A percentile compares a stretch with the other conserved stretches of the same genome.
Conservation (phyloP, 2,329 filamentous ascomycete genomes). For the Hypoxylon sp. region DNA sequence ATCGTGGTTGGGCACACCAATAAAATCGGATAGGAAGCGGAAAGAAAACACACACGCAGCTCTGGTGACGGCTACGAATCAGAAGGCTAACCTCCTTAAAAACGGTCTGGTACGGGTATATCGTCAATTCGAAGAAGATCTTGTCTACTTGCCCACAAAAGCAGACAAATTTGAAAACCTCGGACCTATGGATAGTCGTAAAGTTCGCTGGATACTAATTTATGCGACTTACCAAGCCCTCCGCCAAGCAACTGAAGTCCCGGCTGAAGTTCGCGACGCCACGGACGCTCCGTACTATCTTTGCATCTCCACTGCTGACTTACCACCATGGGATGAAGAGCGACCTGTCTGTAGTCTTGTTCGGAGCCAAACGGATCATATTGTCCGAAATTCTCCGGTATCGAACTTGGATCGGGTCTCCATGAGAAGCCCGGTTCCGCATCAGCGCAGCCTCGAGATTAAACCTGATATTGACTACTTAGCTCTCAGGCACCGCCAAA, state of each 20-base stretch:
- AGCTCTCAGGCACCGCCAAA: constrained; percentile 59
- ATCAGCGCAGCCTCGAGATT: constrained; percentile 57
- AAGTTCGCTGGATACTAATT: constrained; percentile 83
- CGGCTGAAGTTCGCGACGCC: constrained; percentile 72
- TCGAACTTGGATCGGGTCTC: constrained; percentile 29
- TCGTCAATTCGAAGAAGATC: constrained; percentile 76
- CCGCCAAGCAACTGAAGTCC: constrained; percentile 72
- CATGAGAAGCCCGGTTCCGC: constrained; percentile 22
- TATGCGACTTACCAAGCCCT: constrained; percentile 83
- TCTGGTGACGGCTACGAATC: constrained; percentile 67
- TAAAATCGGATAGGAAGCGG: constrained; percentile 64
- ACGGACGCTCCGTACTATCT: constrained; percentile 71
- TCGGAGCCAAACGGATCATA: constrained; percentile 52
- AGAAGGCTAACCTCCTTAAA: constrained; percentile 56
- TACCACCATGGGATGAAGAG: constrained; percentile 64
- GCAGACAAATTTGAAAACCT: constrained; percentile 71
- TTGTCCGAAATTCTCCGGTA: constrained; percentile 40
- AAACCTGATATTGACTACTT: constrained; percentile 72
- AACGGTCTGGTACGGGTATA: constrained; percentile 78
- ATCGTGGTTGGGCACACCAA: constrained; percentile 60
- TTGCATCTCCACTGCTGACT: constrained; percentile 59
- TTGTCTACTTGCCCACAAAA: constrained; percentile 64
- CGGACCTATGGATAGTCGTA: constrained; percentile 76
- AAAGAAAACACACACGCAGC: constrained; percentile 68
- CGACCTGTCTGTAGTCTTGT: constrained; percentile 50